Evolutionary conservation across 2,329 filamentous ascomycete genomes (phyloP).

Genomic region (Blastomyces gilchristii): DNA sequence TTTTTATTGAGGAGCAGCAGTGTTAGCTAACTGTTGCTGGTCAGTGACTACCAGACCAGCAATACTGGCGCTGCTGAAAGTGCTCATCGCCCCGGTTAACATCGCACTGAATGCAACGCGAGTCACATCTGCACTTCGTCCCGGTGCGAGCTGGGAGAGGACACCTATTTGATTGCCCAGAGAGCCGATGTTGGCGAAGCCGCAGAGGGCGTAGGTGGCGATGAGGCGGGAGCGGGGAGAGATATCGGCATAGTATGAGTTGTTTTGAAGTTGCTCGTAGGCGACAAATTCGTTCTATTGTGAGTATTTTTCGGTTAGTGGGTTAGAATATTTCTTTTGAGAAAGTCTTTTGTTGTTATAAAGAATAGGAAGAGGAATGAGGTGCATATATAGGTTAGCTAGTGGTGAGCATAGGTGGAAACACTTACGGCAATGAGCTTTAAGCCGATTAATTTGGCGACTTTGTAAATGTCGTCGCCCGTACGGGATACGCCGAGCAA

Average conservation of each 20-base stretch:
- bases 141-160: slow-evolving; percentile 67
- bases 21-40: slow-evolving; percentile 21
- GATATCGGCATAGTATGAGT: slow-evolving; percentile 47
- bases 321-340: slow-evolving; percentile 3
- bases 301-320: not conserved
- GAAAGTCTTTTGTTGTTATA: not conserved
- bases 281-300: slow-evolving; percentile 68
- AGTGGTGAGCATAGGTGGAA: not conserved
- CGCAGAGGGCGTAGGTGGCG: slow-evolving; percentile 73
- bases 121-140: slow-evolving; percentile 63
- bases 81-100: slow-evolving; percentile 66
- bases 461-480: slow-evolving; percentile 53
- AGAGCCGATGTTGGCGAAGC: slow-evolving; percentile 76
- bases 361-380: not conserved
- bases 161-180: slow-evolving; percentile 86
- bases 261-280: slow-evolving; percentile 48
- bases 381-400: not conserved
- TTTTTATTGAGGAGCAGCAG: not conserved
- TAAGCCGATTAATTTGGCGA: slow-evolving; percentile 67
- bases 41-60: slow-evolving; percentile 63
- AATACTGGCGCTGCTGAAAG: slow-evolving; percentile 66
- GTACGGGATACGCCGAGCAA: slow-evolving; percentile 65
- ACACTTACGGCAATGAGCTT: slow-evolving; percentile 63
- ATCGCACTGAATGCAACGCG: slow-evolving; percentile 66
- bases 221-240: slow-evolving; percentile 65